Evolutionary conservation across 2,329 filamentous ascomycete genomes (phyloP).

Genomic region (Thielaviopsis euricoi): DNA sequence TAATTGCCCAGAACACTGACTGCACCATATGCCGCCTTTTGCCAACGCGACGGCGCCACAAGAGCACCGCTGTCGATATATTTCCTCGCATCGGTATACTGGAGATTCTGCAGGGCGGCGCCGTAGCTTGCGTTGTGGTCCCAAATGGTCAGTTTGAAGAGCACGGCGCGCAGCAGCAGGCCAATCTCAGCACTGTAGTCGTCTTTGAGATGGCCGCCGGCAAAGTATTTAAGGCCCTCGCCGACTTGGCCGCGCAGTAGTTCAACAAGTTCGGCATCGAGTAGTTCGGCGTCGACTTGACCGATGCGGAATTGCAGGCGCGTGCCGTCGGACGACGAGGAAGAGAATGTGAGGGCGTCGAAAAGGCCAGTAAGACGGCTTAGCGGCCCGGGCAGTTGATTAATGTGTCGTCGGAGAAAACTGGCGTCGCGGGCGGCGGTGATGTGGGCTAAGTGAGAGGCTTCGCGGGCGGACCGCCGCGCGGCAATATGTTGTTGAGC

Average conservation of each 20-base stretch:
- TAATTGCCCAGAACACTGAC: conserved; percentile 80
- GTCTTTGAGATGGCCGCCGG: conserved; percentile 56
- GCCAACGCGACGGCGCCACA: conserved; percentile 57
- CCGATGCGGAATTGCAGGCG: conserved; percentile 80
- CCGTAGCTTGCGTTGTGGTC: conserved; percentile 93
- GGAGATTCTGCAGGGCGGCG: conserved; percentile 77
- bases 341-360: conserved; percentile 41
- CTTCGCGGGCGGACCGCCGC: conserved; percentile 60
- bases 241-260: conserved; percentile 73
- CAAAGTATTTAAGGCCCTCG: conserved; percentile 76
- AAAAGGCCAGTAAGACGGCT: conserved; percentile 31
- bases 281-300: conserved; percentile 85
- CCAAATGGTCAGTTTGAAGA: conserved; percentile 96
- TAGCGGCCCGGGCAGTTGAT: conserved; percentile 28
- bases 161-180: conserved; percentile 54
- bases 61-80: conserved; percentile 39
- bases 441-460: conserved; percentile 24
- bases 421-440: conserved; percentile 36
- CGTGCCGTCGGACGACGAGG: conserved; percentile 43
- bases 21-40: conserved; percentile 72
- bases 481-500: conserved; percentile 76
- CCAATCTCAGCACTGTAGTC: conserved; percentile 80
- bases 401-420: conserved; percentile 20
- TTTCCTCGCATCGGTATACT: conserved; percentile 66
- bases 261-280: conserved; percentile 84